Evolutionary conservation across 805 yeast species (phyloP).

Genomic region (Nakazawaea molendinolei): DNA sequence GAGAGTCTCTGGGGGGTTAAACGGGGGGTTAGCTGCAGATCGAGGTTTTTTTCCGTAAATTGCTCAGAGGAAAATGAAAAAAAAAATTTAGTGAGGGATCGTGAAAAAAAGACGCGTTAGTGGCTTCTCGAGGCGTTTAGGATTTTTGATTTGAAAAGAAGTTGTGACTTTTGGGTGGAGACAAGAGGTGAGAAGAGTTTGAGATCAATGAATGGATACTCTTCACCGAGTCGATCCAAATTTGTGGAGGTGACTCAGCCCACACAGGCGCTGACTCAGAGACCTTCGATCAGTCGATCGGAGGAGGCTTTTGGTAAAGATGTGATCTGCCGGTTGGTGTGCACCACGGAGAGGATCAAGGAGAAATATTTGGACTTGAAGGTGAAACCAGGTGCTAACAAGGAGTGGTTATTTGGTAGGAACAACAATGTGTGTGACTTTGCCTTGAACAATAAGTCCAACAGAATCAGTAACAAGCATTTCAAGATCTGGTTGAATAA

Average conservation of each 20-base stretch:
- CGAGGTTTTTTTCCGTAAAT: no score
- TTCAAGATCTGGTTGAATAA: conserved; percentile 59
- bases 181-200: no score
- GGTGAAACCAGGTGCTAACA: conserved; percentile 12
- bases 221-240: conserved; percentile 7
- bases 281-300: conserved; percentile 19
- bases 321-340: conserved; percentile 29
- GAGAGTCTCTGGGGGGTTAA: no score
- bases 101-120: no score
- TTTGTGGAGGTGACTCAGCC: conserved; percentile 28
- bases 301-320: conserved; percentile 23
- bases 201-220: conserved; percentile 1
- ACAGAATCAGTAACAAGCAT: conserved; percentile 71
- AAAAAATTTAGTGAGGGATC: no score
- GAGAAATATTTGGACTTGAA: conserved; percentile 26
- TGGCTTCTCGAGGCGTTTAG: no score
- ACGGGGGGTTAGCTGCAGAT: no score
- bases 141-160: no score
- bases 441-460: conserved; percentile 47
- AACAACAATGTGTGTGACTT: conserved; percentile 55
- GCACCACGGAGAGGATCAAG: conserved; percentile 21
- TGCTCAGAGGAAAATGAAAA: no score
- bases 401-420: conserved; percentile 58
- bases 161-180: no score
- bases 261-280: conserved; percentile 28